A percentile compares a stretch with the other conserved stretches of the same genome.
Conservation (phyloP, 495 filamentous ascomycete genomes). For the Aspergillus nidulans region DNA sequence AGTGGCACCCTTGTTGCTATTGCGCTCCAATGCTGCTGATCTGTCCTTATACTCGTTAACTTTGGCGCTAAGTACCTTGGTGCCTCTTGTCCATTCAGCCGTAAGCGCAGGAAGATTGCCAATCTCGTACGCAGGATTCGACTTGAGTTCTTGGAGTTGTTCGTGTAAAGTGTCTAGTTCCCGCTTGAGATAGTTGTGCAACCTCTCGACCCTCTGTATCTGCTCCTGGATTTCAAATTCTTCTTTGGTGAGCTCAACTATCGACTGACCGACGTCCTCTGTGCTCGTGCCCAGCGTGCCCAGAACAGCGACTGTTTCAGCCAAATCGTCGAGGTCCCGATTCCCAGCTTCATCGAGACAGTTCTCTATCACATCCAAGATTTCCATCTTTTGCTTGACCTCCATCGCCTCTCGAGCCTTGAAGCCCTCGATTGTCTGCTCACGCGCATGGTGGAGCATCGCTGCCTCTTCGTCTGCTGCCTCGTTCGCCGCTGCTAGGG, state of each 20-base stretch:
- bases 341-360: constrained; percentile 35
- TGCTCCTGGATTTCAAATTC: constrained; percentile 38
- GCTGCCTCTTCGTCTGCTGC: constrained; percentile 70
- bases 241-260: constrained; percentile 41
- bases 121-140: constrained; percentile 46
- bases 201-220: constrained; percentile 53
- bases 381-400: constrained; percentile 31
- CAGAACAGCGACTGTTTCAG: constrained; percentile 30
- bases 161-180: constrained; percentile 35
- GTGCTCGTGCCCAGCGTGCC: constrained; percentile 31
- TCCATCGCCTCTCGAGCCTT: constrained; percentile 29
- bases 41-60: constrained; percentile 56
- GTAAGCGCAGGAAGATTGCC: constrained; percentile 53
- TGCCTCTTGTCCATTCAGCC: constrained; percentile 56
- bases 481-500: constrained; percentile 74
- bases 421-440: constrained; percentile 35
- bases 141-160: constrained; percentile 37
- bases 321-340: constrained; percentile 36
- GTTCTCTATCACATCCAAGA: constrained; percentile 38
- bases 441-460: constrained; percentile 43
- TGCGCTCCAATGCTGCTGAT: constrained; percentile 37
- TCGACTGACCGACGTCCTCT: constrained; percentile 34
- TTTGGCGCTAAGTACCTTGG: constrained; percentile 54
- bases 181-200: constrained; percentile 41
- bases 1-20: constrained; percentile 32